Percentiles rank a stretch among this genome's conserved stretches.
Evolutionary conservation across 2,329 filamentous ascomycete species (phyloP).

Genomic region (Pseudogymnoascus sp.): DNA sequence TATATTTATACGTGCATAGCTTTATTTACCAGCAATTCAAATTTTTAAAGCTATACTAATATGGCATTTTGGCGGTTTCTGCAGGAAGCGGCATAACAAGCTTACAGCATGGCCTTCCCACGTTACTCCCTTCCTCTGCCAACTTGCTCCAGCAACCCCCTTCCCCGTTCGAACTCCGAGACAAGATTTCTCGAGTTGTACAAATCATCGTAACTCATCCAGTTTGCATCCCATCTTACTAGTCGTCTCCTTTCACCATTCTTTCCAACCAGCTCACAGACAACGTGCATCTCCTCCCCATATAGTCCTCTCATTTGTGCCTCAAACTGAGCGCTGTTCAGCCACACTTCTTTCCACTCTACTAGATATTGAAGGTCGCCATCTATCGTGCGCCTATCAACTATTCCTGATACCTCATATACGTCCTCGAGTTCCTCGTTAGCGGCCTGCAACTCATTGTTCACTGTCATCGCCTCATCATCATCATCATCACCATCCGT

Average conservation of each 20-base stretch:
- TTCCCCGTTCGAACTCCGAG: background rate
- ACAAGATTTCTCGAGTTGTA: background rate
- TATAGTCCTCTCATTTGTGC: background rate
- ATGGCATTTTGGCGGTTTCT: background rate
- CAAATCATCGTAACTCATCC: background rate
- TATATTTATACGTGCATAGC: background rate
- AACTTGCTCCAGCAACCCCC: background rate
- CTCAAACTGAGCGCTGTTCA: background rate
- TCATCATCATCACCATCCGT: background rate
- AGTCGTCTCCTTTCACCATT: background rate
- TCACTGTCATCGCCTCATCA: background rate
- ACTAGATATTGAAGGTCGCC: background rate
- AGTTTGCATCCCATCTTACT: background rate
- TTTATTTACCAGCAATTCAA: background rate
- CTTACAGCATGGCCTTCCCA: background rate
- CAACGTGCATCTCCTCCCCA: background rate
- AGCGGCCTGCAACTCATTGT: background rate
- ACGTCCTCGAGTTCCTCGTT: background rate
- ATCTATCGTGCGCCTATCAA: background rate
- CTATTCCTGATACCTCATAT: background rate
- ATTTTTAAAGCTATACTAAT: background rate
- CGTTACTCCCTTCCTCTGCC: too few relatives aligned
- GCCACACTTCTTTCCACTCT: background rate
- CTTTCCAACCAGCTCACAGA: background rate
- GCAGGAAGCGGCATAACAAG: background rate